These are phyloP conservation scores for Sclerotinia glacialis DNA, from an alignment of 2,329 filamentous ascomycete genomes.

Conservation along the genomic window DNA sequence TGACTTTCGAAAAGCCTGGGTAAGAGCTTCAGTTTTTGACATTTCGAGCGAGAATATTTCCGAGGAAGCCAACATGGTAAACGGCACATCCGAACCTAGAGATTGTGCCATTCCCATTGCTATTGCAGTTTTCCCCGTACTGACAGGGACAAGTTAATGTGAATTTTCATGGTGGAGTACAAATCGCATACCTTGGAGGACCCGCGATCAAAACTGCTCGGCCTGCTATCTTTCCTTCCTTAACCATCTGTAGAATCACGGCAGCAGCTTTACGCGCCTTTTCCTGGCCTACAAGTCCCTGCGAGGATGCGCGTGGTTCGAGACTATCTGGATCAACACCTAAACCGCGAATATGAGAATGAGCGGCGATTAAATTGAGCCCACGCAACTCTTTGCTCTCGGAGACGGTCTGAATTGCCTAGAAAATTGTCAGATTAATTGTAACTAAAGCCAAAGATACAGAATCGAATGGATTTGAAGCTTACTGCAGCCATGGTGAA, in stretches of 20 bases:
- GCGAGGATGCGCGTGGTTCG: constrained; percentile 79
- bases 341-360: constrained; percentile 95
- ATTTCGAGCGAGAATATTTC: constrained; percentile 99
- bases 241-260: constrained; percentile 97
- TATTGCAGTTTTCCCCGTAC: constrained; percentile 97
- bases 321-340: constrained; percentile 90
- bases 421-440: constrained; percentile 3
- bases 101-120: constrained; percentile 99
- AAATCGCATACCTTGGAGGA: constrained; percentile 66
- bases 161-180: neutral
- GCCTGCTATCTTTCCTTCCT: constrained; percentile 96
- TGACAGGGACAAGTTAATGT: constrained; percentile 40
- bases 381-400: constrained; percentile 95
- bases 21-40: constrained; percentile 98
- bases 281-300: constrained; percentile 92
- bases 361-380: constrained; percentile 94
- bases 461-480: neutral
- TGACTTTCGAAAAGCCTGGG: constrained; percentile 97
- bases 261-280: constrained; percentile 96
- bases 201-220: constrained; percentile 92
- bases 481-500: constrained; percentile 20
- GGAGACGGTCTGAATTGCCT: constrained; percentile 77
- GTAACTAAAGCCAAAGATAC: neutral
- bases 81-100: constrained; percentile 88
- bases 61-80: constrained; percentile 91